phyloP scores from a whole-genome alignment of 1,284 basidiomycete species.

The Anthracocystis walkeri region DNA sequence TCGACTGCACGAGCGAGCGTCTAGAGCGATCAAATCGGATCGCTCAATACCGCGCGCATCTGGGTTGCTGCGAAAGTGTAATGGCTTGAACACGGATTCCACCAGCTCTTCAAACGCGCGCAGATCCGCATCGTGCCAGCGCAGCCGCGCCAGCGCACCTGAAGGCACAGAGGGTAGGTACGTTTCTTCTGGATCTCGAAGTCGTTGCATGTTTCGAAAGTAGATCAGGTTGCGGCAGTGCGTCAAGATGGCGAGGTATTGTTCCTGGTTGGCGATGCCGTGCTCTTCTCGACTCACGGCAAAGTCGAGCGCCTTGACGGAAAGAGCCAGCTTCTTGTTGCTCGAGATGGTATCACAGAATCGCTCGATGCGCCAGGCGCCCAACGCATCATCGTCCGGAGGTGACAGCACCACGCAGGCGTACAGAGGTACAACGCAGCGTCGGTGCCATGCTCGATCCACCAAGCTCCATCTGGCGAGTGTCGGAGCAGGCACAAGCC shows the following conservation, averaged over 20 bases:
- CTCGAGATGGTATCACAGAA: conserved; percentile 43
- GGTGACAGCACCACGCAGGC: conserved; percentile 34
- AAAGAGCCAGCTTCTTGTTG: conserved; percentile 29
- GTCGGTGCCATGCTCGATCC: conserved; percentile 29
- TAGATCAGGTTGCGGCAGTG: conserved; percentile 46
- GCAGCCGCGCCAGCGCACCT: conserved; percentile 24
- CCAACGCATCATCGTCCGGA: conserved; percentile 21
- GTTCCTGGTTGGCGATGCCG: conserved; percentile 39
- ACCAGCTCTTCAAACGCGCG: conserved; percentile 44
- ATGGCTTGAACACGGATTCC: conserved; percentile 42
- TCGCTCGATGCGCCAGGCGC: conserved; percentile 33
- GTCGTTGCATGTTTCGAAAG: conserved; percentile 39
- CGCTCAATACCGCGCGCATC: conserved; percentile 36
- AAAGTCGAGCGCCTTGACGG: conserved; percentile 43
- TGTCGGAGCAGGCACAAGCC: conserved; percentile 30
- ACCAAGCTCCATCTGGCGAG: conserved; percentile 34
- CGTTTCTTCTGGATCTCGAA: conserved; percentile 30
- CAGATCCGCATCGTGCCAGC: conserved; percentile 42
- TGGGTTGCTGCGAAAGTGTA: conserved; percentile 32
- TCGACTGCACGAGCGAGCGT: conserved; percentile 26
- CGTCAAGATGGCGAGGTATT: conserved; percentile 35
- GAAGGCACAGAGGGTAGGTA: conserved; percentile 35
- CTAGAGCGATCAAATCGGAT: conserved; percentile 29
- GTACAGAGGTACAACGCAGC: conserved; percentile 26
- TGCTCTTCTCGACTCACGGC: conserved; percentile 37